Evolutionary conservation across 2,329 filamentous ascomycete genomes (phyloP).

Genomic region (Ustulina deusta): DNA sequence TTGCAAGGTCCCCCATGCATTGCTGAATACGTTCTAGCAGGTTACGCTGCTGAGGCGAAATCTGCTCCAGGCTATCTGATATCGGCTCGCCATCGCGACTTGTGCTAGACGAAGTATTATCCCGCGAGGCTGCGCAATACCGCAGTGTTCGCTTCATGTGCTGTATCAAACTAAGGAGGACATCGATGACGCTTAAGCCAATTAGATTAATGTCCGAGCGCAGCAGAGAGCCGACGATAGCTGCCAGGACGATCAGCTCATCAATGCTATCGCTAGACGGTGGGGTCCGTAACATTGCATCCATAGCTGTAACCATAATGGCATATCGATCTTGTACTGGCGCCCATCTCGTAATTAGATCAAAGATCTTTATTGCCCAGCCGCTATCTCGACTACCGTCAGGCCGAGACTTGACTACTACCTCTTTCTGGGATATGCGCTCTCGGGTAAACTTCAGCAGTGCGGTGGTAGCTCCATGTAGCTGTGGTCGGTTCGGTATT

Average conservation of each 20-base stretch:
- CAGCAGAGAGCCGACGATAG: constrained; percentile 84
- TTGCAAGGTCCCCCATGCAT: constrained; percentile 91
- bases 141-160: constrained; percentile 84
- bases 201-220: constrained; percentile 93
- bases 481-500: constrained; percentile 83
- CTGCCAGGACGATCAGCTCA: constrained; percentile 79
- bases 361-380: constrained; percentile 87
- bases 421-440: constrained; percentile 64
- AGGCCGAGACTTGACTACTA: constrained; percentile 63
- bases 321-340: constrained; percentile 95
- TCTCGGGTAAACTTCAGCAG: constrained; percentile 80
- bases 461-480: constrained; percentile 79
- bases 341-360: constrained; percentile 84
- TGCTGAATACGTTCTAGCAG: constrained; percentile 78
- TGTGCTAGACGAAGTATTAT: constrained; percentile 33
- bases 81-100: constrained; percentile 49
- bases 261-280: constrained; percentile 77
- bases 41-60: constrained; percentile 67
- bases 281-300: constrained; percentile 76
- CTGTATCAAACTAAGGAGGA: constrained; percentile 84
- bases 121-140: constrained; percentile 59
- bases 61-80: constrained; percentile 53
- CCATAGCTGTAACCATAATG: constrained; percentile 85
- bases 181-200: constrained; percentile 95
- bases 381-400: constrained; percentile 64